Base-by-base conservation (phyloP, 768 basidiomycete genomes). In the Rhizopogon vesiculosus region DNA sequence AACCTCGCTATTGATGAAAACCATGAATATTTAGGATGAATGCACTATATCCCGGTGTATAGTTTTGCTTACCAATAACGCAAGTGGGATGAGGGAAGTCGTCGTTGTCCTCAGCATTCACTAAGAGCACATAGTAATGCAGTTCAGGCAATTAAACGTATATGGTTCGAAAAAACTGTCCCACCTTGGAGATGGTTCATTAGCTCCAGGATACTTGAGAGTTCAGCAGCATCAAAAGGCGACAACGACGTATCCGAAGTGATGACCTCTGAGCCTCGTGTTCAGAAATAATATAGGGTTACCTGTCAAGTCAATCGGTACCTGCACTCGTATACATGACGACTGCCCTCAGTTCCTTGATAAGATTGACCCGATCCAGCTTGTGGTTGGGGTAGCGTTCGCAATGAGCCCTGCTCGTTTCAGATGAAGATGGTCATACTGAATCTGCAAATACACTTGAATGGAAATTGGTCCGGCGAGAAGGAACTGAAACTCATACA, bases 1-100 rank as follows among this genome's bases (percentile, higher is more conserved):
- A 79, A 59, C 13, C 74, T 72, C 22, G 70, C 78, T 80, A 45
- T 10, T 8, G 7, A 45, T 2, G 8, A 38, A 49, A n/a, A 49
- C 5, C 42, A 10, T 42, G 13, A 33, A 43, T 54, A 12, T 56
- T 15, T 2, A 15, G 12, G 9, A 3, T 29, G 28, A 42, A 29
- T 22, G 31, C 10, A 25, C 10, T 25, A 42, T 25, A 5, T 15
- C 19, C 3, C 10, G 22, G 18, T 31, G 16, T 5, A 31, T 18
- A 40, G 6, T 19, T n/a, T 48, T 22, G 31, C 45, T 29, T 40
- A 54, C 35, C 55, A 35, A 44, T 22, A 6, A 54, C 51, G 35
- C 44, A 55, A 40, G 35, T 39, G 6, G 39, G 28, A 31, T 60
- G 42, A 42, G 53, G 33, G 18, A 25, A 38, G 10, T 54, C 7